Percentiles rank a stretch among this genome's conserved stretches.
phyloP scores from a whole-genome alignment of 2,329 filamentous ascomycete genomes.

The Xylaria hypoxylon region DNA sequence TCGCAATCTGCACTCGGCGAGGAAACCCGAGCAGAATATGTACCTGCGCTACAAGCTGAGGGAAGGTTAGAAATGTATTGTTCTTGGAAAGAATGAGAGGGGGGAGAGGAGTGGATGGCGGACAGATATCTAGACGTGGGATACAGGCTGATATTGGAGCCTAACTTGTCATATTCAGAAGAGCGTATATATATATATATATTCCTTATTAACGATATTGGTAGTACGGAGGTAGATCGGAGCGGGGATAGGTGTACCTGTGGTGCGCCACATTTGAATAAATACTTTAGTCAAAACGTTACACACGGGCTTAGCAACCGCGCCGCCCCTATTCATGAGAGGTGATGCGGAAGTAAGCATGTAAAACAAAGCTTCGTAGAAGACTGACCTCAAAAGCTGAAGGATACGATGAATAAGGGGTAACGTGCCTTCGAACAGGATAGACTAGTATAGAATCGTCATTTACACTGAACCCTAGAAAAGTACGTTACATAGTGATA shows the following conservation, averaged over 20 bases:
- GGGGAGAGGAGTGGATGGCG: background rate
- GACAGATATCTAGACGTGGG: background rate
- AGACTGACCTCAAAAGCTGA: background rate
- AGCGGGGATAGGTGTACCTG: background rate
- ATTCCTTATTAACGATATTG: background rate
- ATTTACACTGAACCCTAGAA: conserved; percentile 11
- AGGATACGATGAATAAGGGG: conserved; percentile 3
- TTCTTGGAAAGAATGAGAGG: background rate
- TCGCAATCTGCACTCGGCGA: conserved; percentile 55
- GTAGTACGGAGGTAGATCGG: background rate
- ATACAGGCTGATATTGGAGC: background rate
- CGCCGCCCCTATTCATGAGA: background rate
- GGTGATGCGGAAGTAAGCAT: too few relatives aligned
- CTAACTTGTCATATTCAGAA: conserved; percentile 8
- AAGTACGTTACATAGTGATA: too few relatives aligned
- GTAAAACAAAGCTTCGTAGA: background rate
- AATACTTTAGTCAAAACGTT: background rate
- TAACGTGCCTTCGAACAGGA: background rate
- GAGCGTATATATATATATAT: background rate
- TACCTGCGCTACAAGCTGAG: conserved; percentile 53
- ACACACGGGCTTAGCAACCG: background rate
- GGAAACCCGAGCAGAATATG: conserved; percentile 53
- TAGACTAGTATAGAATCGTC: background rate
- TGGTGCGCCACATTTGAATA: conserved; percentile 1
- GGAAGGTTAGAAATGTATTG: conserved; percentile 16